Percentiles rank a stretch among this genome's conserved stretches.
Evolutionary conservation across 2,329 filamentous ascomycete species (phyloP).

Genomic region (Cladobotryum mycophilum): DNA sequence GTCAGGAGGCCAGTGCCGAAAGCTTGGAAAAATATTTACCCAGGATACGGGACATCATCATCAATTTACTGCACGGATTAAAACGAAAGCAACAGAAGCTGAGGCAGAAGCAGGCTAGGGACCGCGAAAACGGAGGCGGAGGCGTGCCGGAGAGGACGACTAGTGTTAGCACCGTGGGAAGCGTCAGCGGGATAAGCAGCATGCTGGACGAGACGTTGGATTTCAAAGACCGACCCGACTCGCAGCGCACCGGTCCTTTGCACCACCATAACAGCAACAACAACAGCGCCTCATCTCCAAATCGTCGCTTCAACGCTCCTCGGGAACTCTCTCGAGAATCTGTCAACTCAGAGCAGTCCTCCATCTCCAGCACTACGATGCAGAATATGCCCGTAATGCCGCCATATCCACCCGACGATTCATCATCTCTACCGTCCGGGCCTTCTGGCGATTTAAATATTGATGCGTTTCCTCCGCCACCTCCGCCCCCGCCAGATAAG

Average conservation of each 20-base stretch:
- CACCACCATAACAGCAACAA: conserved; percentile 18
- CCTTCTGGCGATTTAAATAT: conserved; percentile 46
- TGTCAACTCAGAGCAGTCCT: conserved; percentile 54
- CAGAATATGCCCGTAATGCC: conserved; percentile 70
- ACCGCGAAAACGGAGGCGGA: conserved; percentile 38
- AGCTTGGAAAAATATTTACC: conserved; percentile 92
- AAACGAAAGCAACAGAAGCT: conserved; percentile 96
- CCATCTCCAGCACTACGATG: conserved; percentile 66
- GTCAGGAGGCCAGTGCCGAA: conserved; percentile 89
- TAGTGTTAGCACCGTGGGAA: conserved; percentile 54
- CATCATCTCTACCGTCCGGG: conserved; percentile 37
- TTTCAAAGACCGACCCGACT: conserved; percentile 41
- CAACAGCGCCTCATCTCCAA: conserved; percentile 37
- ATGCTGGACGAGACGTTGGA: conserved; percentile 56
- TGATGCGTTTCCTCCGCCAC: conserved; percentile 65
- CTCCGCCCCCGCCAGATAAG: conserved; percentile 60
- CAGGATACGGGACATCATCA: conserved; percentile 95
- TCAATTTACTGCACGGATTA: conserved; percentile 88
- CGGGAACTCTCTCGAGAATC: conserved; percentile 48
- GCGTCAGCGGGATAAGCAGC: conserved; percentile 49
- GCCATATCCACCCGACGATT: conserved; percentile 61
- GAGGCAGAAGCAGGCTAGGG: conserved; percentile 53
- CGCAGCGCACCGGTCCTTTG: conserved; percentile 25
- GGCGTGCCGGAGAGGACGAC: conserved; percentile 44
- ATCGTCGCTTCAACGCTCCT: conserved; percentile 38